These are phyloP conservation scores for Aureobasidium pullulans DNA, from an alignment of 2,329 filamentous ascomycete genomes.

Conservation along the genomic window DNA sequence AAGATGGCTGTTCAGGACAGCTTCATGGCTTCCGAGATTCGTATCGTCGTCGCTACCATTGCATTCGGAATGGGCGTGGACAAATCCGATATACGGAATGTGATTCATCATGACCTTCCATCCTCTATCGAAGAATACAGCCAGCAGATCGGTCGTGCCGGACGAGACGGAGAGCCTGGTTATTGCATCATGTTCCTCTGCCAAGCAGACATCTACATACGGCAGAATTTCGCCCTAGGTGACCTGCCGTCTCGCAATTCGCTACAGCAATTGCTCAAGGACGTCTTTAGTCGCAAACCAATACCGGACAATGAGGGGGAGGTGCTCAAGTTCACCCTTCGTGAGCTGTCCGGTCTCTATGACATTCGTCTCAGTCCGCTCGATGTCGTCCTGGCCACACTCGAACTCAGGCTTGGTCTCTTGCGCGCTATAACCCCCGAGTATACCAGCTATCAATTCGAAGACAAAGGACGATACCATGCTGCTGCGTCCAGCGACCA, in stretches of 20 bases:
- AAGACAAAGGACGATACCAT: conserved; percentile 21
- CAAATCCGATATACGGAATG: conserved; percentile 48
- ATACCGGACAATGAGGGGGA: conserved; percentile 31
- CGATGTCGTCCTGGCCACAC: conserved; percentile 45
- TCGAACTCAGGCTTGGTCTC: conserved; percentile 52
- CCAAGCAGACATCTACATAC: conserved; percentile 49
- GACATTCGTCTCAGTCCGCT: conserved; percentile 42
- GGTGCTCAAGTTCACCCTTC: conserved; percentile 41
- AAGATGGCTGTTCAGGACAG: conserved; percentile 45
- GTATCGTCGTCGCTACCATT: conserved; percentile 48
- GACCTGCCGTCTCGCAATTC: conserved; percentile 50
- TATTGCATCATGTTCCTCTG: conserved; percentile 53
- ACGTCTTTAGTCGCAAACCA: conserved; percentile 39
- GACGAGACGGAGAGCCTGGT: conserved; percentile 46
- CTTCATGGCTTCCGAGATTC: conserved; percentile 42
- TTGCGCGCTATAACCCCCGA: conserved; percentile 51
- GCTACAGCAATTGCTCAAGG: conserved; percentile 41
- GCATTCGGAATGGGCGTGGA: conserved; percentile 57
- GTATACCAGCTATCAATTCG: conserved; percentile 50
- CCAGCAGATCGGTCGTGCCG: conserved; percentile 51
- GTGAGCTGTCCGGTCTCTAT: conserved; percentile 40
- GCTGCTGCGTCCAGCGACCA: conserved; percentile 26
- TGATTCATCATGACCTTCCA: conserved; percentile 47
- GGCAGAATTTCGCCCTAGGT: conserved; percentile 53
- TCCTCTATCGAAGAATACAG: conserved; percentile 51